Conservation (phyloP, 306 rosid genomes). For the Begonia loranthoides region DNA sequence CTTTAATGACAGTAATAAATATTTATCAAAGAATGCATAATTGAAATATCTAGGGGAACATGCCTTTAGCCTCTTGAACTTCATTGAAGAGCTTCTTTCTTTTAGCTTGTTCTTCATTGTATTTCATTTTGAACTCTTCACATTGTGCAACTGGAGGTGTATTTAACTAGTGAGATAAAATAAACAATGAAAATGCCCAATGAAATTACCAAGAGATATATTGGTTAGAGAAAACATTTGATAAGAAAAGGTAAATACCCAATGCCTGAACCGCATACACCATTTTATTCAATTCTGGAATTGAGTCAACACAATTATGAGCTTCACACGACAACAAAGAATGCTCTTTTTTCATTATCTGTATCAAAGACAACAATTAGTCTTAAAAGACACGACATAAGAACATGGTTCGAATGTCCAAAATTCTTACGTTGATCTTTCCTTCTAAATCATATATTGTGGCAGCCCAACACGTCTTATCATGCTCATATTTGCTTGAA, state of each 20-base stretch:
- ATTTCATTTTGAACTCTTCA: slow-evolving; percentile 77
- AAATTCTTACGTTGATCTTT: slow-evolving; percentile 37
- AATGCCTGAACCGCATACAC: slow-evolving; percentile 64
- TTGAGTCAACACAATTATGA: slow-evolving; percentile 69
- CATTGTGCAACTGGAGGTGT: slow-evolving; percentile 59
- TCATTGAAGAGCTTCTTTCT: slow-evolving; percentile 75
- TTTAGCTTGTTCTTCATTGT: slow-evolving; percentile 60
- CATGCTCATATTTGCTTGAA: slow-evolving; percentile 43
- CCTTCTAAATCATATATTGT: slow-evolving; percentile 44
- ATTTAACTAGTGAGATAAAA: slow-evolving; percentile 7
- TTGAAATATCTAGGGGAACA: slow-evolving; percentile 2
- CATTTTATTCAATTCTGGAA: slow-evolving; percentile 76
- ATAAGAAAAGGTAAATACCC: slow-evolving; percentile 33
- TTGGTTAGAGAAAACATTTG: too few species aligned
- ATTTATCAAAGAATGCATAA: too few species aligned
- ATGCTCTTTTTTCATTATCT: slow-evolving; percentile 66
- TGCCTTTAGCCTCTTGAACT: slow-evolving; percentile 90
- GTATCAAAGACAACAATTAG: slow-evolving; percentile 17
- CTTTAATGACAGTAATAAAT: neutral
- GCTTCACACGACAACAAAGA: slow-evolving; percentile 53
- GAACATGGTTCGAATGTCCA: too few species aligned
- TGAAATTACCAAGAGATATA: neutral
- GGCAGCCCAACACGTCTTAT: slow-evolving; percentile 51
- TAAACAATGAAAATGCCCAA: slow-evolving; percentile 34
- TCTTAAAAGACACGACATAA: too few species aligned